Conservation (phyloP, 2,329 filamentous ascomycete genomes). For the Cytospora leucostoma region DNA sequence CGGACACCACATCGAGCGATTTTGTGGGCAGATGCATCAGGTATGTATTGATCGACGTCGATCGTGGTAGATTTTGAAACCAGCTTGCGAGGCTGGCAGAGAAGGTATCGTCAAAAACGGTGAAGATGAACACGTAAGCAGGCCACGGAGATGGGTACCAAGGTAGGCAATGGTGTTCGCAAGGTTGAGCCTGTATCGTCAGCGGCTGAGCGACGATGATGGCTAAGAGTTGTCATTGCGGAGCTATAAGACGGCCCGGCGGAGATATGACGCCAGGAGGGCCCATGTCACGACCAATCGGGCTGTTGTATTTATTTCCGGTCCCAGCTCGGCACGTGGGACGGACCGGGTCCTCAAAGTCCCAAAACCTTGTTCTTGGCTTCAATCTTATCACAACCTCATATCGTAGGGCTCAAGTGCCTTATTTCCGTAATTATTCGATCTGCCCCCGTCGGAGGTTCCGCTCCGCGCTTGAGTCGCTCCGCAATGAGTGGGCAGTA, state of each 20-base stretch:
- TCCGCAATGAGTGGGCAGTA: not conserved
- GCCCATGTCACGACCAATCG: not conserved
- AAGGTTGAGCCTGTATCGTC: not conserved
- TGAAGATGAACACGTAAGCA: not conserved
- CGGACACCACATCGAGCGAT: too few species aligned
- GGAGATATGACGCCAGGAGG: conserved; percentile 9
- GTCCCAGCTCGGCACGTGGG: not conserved
- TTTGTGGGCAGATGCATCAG: too few species aligned
- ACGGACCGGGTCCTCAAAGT: not conserved
- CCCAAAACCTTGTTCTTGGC: not conserved
- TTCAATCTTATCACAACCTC: not conserved
- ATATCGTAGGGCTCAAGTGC: not conserved
- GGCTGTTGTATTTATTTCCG: not conserved
- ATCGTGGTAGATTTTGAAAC: not conserved
- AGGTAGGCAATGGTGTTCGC: not conserved
- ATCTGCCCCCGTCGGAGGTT: not conserved
- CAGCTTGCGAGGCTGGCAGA: not conserved
- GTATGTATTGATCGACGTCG: not conserved
- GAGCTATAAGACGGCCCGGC: not conserved
- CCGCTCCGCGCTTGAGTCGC: not conserved
- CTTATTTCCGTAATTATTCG: not conserved
- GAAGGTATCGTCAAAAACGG: not conserved
- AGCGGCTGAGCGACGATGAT: not conserved
- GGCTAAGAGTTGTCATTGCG: conserved; percentile 1
- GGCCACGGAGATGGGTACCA: not conserved